Evolutionary conservation across 805 yeast genomes (phyloP), one percentile per base, ranked within the genome.

Genomic region (Starmerella stigmatis): DNA sequence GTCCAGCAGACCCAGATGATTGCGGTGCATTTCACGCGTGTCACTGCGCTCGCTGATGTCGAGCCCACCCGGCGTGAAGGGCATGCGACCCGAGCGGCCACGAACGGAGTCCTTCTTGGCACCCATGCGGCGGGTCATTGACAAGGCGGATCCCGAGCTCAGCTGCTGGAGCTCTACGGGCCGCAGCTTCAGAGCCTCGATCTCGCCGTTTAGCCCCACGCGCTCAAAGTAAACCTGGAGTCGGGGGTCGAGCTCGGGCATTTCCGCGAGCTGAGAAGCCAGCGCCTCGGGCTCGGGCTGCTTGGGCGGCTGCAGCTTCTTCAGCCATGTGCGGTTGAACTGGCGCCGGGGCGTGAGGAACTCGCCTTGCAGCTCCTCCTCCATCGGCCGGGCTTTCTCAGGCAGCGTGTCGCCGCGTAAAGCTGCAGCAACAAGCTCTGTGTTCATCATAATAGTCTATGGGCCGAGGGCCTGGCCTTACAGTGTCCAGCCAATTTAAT

Each of bases 31-130:
- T 70, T 54, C 54, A 4, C 45, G 46, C 10, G 56, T 49, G 5
- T 55, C 52, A 4, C 60, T 51, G 15, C 57, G 55, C 10, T 52
- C 59, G 13, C n/a, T 38, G 53, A 64, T 56, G 3, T 64, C 64
- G n/a, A 75, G 53, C 2, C 97, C 96, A 53, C 98, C 97, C 0
- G 98, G 98, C 47, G 81, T 79, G 59, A 92, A 92, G 0, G 98
- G 98, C 57, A 89, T 64, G 56, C 74, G 82, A 16, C 77, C 73
- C 0, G 94, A 71, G 3, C 76, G 69, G 0, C 97, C 97, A 38
- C 71, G 67, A 3, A 85, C 64, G 2, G 78, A 67, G 32, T 76
- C 80, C n/a, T 67, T 67, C 51, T 75, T 75, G 6, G 81, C 70
- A 13, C 78, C 76, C 50, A 77, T 73, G 43, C 78, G 73, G 51